Evolutionary conservation across 805 yeast genomes (phyloP).

Genomic region (Lachancea waltii): DNA sequence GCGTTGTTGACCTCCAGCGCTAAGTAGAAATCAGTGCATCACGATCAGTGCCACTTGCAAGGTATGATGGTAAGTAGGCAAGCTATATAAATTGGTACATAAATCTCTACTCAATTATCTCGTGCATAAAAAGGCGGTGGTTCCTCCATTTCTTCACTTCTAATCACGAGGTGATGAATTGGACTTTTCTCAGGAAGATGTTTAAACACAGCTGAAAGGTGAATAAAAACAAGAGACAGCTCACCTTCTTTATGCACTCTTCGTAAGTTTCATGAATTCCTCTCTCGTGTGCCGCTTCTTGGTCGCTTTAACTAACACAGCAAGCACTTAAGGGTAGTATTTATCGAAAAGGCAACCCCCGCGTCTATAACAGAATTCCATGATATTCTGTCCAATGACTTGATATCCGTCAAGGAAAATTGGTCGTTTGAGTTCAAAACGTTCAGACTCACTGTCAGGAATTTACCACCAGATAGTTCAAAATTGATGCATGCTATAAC

Average conservation of each 20-base stretch:
- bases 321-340: constrained; percentile 22
- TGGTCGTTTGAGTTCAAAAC: constrained; percentile 31
- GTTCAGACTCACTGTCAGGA: constrained; percentile 23
- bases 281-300: background rate
- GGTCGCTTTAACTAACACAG: constrained; percentile 2
- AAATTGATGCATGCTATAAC: constrained; percentile 26
- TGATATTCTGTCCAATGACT: constrained; percentile 24
- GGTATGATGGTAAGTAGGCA: no score
- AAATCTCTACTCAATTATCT: no score
- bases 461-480: constrained; percentile 15
- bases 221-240: no score
- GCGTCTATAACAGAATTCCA: constrained; percentile 27
- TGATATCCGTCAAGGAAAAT: constrained; percentile 20
- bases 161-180: no score
- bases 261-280: constrained; percentile 4
- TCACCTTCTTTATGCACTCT: no score
- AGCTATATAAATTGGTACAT: no score
- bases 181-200: no score
- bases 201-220: no score
- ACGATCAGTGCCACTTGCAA: no score
- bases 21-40: no score
- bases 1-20: constrained; percentile 60
- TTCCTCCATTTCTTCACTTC: no score
- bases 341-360: constrained; percentile 30
- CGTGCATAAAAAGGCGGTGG: no score